Evolutionary conservation across 768 basidiomycete species (phyloP), one percentile per base, ranked within the genome.

Genomic region (Hydnomerulius pinastri): DNA sequence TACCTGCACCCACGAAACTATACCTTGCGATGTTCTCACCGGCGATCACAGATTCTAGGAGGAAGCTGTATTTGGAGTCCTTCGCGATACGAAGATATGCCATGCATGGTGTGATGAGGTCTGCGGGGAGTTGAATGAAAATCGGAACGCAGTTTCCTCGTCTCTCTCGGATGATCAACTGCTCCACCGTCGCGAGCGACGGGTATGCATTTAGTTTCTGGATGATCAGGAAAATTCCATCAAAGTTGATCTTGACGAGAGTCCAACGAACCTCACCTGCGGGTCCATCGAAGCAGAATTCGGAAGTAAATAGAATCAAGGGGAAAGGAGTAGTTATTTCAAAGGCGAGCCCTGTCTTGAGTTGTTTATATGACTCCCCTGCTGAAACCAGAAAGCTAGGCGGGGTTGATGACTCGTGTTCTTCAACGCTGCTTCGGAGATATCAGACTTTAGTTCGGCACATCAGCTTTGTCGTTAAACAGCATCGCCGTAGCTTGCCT

Each of bases 1-100:
- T 64, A 96, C 96, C 92, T 67, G 94, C 85, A 32, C 97, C 97
- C 53, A 99, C 88, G 71, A 98, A 98, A 62, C 91, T 93, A 71
- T 96, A 99, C 46, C 97, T 83, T 28, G 90, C 94, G 41, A 96
- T 74, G 65, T 83, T 91, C 74, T 97, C 92, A 35, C 94, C 95
- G 24, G 82, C 88, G 24, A 92, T 77, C 37, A 98, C 88, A 39
- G 92, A 94, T 70, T 99, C 97, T 36, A 99, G 79, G 40, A 99
- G 73, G 69, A 98, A 99, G 66, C 91, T 94, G 74, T 96, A 91
- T 66, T 88, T 90, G 1, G 92, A 91, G 62, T 93, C 90, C 62
- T 94, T 87, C 11, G 95, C 85, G 54, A 98, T 80, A 50, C 92
- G 85, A 41, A 99, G 83, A 70, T 98, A 99, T 6, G 97, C 95